Conservation (phyloP, 2,329 filamentous ascomycete species). For the Microdochium nivale region DNA sequence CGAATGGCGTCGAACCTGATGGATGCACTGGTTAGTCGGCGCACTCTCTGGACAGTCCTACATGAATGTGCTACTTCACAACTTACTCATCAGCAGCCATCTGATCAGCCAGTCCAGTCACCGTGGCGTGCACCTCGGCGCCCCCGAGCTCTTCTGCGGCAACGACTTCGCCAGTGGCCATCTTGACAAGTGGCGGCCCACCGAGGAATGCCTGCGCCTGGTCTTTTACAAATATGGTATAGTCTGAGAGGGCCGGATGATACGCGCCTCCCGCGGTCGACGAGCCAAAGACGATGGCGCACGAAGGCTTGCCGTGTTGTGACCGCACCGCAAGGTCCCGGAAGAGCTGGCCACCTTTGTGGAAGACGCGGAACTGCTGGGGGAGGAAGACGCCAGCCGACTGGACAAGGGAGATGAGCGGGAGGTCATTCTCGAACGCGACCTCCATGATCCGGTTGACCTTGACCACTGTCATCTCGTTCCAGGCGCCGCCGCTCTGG, state of each 20-base stretch:
- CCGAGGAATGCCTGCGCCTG: conserved; percentile 35
- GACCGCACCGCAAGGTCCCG: conserved; percentile 28
- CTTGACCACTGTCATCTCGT: conserved; percentile 28
- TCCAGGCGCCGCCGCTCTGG: conserved; percentile 32
- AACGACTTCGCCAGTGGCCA: conserved; percentile 34
- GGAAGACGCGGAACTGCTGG: conserved; percentile 35
- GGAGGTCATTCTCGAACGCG: conserved; percentile 28
- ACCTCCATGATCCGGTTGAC: conserved; percentile 27
- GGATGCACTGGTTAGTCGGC: too few species aligned
- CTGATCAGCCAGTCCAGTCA: conserved; percentile 32
- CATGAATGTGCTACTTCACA: too few species aligned
- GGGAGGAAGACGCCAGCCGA: conserved; percentile 32
- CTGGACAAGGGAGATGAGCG: conserved; percentile 28
- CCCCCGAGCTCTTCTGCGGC: conserved; percentile 32
- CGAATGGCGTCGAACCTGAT: conserved; percentile 28
- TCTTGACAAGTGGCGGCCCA: conserved; percentile 34
- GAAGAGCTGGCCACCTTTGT: conserved; percentile 31
- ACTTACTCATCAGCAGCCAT: conserved; percentile 29
- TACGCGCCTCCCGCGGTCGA: conserved; percentile 33
- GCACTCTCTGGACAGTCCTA: too few species aligned
- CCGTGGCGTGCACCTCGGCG: conserved; percentile 27
- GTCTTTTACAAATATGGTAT: conserved; percentile 26
- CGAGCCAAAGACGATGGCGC: conserved; percentile 33
- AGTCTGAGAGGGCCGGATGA: conserved; percentile 28
- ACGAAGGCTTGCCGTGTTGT: conserved; percentile 26